phyloP scores from a whole-genome alignment of 257 asterid genomes.

The Rehmannia glutinosa region DNA sequence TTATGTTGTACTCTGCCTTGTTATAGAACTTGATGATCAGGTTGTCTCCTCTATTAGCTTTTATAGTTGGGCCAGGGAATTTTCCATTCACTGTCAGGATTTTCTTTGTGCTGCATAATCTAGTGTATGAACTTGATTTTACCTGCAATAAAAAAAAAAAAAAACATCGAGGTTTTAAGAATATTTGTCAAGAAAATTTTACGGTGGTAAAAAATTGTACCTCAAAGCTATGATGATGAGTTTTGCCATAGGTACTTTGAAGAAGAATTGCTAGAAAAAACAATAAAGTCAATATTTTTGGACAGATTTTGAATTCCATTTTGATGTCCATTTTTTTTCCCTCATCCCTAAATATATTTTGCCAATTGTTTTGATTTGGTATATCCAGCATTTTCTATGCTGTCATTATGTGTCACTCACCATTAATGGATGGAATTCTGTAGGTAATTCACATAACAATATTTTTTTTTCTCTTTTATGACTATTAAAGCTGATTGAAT shows the following conservation, averaged over 20 bases:
- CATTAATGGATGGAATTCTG: too few relatives aligned
- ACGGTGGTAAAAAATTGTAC: slow-evolving; percentile 31
- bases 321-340: too few relatives aligned
- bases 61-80: slow-evolving; percentile 51
- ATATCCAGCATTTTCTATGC: too few relatives aligned
- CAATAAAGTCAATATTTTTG: slow-evolving; percentile 10
- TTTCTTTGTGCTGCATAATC: slow-evolving; percentile 44
- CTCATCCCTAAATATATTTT: too few relatives aligned
- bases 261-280: slow-evolving; percentile 18
- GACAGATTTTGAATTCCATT: background rate
- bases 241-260: slow-evolving; percentile 21
- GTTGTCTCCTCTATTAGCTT: slow-evolving; percentile 36
- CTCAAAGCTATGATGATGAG: slow-evolving; percentile 39
- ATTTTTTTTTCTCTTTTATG: too few relatives aligned
- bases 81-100: slow-evolving; percentile 49
- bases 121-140: slow-evolving; percentile 30
- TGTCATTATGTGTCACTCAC: too few relatives aligned
- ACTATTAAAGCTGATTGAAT: too few relatives aligned
- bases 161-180: background rate
- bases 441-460: too few relatives aligned
- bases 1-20: slow-evolving; percentile 40
- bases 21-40: slow-evolving; percentile 31
- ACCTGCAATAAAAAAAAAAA: slow-evolving; percentile 23
- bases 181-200: too few relatives aligned
- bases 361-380: too few relatives aligned